Percentiles rank a stretch among this genome's conserved stretches.
Evolutionary conservation across 768 basidiomycete species (phyloP).

Genomic region (Porpolomopsis calyptriformis): DNA sequence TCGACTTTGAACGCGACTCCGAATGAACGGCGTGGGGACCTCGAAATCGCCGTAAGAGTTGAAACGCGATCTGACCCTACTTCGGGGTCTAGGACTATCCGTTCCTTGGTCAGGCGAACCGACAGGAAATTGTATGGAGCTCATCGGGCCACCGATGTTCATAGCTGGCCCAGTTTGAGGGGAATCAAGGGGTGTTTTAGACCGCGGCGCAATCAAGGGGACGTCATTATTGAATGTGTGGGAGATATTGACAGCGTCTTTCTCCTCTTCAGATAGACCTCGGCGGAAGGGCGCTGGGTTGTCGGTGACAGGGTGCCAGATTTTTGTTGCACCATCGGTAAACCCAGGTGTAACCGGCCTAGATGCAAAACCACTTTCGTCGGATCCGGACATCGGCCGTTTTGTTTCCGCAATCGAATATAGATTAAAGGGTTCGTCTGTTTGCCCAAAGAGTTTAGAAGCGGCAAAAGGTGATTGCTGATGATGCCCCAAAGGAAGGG

Average conservation of each 20-base stretch:
- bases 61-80: conserved; percentile 48
- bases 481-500: conserved; percentile 28
- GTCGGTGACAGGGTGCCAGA: conserved; percentile 40
- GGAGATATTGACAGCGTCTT: conserved; percentile 37
- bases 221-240: conserved; percentile 34
- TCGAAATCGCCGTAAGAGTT: conserved; percentile 69
- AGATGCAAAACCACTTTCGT: conserved; percentile 41
- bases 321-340: conserved; percentile 30
- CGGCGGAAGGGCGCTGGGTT: conserved; percentile 69
- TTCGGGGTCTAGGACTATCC: conserved; percentile 46
- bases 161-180: conserved; percentile 46
- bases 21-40: conserved; percentile 63
- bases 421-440: conserved; percentile 68
- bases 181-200: conserved; percentile 48
- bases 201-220: conserved; percentile 31
- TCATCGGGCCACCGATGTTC: conserved; percentile 40
- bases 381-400: conserved; percentile 38
- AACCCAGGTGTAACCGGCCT: conserved; percentile 40
- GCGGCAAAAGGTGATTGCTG: conserved; percentile 84
- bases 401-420: conserved; percentile 77
- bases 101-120: conserved; percentile 62
- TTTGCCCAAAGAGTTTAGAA: conserved; percentile 70
- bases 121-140: conserved; percentile 72
- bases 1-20: conserved; percentile 76
- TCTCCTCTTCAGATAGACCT: conserved; percentile 67